Evolutionary conservation across 176 grass and related monocot genomes (phyloP).

Genomic region (bread wheat (Triticum aestivum)): DNA sequence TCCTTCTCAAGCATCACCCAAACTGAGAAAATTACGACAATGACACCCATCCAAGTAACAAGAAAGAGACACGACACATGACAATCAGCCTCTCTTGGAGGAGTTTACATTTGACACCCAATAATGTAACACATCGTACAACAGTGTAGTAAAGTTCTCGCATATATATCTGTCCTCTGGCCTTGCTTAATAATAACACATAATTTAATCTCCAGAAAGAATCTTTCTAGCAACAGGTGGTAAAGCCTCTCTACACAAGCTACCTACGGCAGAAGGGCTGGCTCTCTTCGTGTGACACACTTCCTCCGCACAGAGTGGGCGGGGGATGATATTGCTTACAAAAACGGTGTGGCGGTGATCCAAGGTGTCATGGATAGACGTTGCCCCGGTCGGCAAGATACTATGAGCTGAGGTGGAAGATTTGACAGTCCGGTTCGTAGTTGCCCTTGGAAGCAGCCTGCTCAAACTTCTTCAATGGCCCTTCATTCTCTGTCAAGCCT

Average conservation of each 20-base stretch:
- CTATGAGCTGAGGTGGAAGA: slow-evolving; percentile 90
- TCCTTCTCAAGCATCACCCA: slow-evolving; percentile 29
- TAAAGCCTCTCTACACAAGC: slow-evolving; percentile 41
- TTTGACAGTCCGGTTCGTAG: slow-evolving; percentile 83
- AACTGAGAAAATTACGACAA: background rate
- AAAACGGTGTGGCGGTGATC: slow-evolving; percentile 12
- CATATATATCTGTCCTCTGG: slow-evolving; percentile 23
- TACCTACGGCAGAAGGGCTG: slow-evolving; percentile 26
- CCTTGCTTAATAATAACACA: slow-evolving; percentile 1
- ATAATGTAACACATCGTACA: slow-evolving; percentile 23
- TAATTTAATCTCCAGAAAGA: slow-evolving; percentile 37
- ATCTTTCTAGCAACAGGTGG: slow-evolving; percentile 43
- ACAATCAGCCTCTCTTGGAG: background rate
- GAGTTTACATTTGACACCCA: slow-evolving; percentile 10
- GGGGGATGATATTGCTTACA: slow-evolving; percentile 36
- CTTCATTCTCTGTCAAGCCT: slow-evolving; percentile 84
- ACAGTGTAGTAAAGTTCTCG: slow-evolving; percentile 36
- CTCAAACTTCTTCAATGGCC: slow-evolving; percentile 81
- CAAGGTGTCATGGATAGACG: slow-evolving; percentile 23
- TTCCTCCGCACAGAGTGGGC: slow-evolving; percentile 20
- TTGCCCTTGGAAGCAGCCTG: slow-evolving; percentile 55
- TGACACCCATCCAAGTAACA: background rate
- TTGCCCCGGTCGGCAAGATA: background rate
- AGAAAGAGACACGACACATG: background rate
- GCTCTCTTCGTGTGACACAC: slow-evolving; percentile 2